These are phyloP conservation scores for Fomitopsis betulina DNA, from an alignment of 1,284 basidiomycete species.

Conservation along the genomic window DNA sequence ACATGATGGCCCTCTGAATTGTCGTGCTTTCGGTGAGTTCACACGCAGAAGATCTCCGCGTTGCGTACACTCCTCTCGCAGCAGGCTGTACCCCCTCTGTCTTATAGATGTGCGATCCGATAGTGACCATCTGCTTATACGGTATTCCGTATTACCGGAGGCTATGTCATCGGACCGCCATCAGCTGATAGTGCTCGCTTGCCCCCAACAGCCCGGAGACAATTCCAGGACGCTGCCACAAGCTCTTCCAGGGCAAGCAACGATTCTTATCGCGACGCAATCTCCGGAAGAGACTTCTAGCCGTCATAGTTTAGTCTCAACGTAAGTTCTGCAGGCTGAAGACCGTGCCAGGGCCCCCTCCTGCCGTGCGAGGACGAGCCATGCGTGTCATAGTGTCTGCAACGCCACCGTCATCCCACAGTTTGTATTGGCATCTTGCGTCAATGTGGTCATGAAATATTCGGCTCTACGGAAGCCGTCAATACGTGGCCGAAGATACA, in stretches of 20 bases:
- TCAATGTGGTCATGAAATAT: neutral
- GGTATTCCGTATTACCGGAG: neutral
- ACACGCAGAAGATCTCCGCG: neutral
- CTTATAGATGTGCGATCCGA: neutral
- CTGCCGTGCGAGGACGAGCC: neutral
- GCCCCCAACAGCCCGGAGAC: neutral
- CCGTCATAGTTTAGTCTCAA: neutral
- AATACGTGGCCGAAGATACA: neutral
- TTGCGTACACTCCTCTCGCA: neutral
- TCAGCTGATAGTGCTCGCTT: neutral
- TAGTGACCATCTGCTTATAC: neutral
- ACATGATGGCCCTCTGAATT: neutral
- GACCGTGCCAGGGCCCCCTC: neutral
- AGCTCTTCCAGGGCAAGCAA: neutral
- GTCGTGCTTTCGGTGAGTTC: neutral
- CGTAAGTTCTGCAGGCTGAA: neutral
- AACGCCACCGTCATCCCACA: conserved; percentile 1
- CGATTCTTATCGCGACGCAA: conserved; percentile 9
- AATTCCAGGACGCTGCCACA: neutral
- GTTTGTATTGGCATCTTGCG: neutral
- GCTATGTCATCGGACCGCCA: conserved; percentile 1
- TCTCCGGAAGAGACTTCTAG: conserved; percentile 2
- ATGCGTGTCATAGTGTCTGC: neutral
- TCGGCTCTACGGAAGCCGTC: neutral
- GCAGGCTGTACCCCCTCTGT: neutral